phyloP scores from a whole-genome alignment of 148 eudicot species.

The Suaeda aralocaspica region DNA sequence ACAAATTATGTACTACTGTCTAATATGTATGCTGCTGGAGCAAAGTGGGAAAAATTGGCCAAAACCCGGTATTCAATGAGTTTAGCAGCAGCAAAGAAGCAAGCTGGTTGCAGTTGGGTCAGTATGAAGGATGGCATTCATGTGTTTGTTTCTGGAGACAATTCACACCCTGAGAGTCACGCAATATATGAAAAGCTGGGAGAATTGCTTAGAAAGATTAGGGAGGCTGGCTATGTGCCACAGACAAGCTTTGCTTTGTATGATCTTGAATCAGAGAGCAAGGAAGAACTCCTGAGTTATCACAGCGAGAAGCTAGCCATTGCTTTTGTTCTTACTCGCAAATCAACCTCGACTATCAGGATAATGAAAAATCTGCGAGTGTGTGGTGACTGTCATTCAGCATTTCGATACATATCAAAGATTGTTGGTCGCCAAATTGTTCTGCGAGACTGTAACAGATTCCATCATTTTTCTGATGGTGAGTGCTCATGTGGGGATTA shows the following conservation, averaged over 20 bases:
- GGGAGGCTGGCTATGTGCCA: slow-evolving; percentile 61
- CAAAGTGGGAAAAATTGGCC: slow-evolving; percentile 63
- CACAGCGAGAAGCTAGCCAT: slow-evolving; percentile 83
- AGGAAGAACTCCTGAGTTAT: slow-evolving; percentile 68
- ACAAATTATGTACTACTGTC: slow-evolving; percentile 68
- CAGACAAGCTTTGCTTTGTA: slow-evolving; percentile 48
- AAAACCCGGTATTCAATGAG: slow-evolving; percentile 51
- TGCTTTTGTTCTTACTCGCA: slow-evolving; percentile 68
- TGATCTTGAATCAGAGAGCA: slow-evolving; percentile 71
- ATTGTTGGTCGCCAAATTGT: slow-evolving; percentile 57
- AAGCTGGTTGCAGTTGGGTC: slow-evolving; percentile 89
- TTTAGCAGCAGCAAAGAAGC: slow-evolving; percentile 49
- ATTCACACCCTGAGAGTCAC: slow-evolving; percentile 54
- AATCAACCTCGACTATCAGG: slow-evolving; percentile 57
- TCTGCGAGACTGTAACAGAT: slow-evolving; percentile 58
- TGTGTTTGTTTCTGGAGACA: slow-evolving; percentile 70
- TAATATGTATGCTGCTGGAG: slow-evolving; percentile 75
- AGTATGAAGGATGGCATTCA: slow-evolving; percentile 70
- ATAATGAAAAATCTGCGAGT: slow-evolving; percentile 76
- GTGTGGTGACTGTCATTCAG: slow-evolving; percentile 69
- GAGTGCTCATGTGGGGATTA: slow-evolving; percentile 72
- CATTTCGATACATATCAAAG: slow-evolving; percentile 53
- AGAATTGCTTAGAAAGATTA: slow-evolving; percentile 55
- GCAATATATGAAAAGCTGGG: slow-evolving; percentile 51
- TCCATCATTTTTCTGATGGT: slow-evolving; percentile 64